Evolutionary conservation across 2,329 filamentous ascomycete species (phyloP).

Genomic region (Orbilia blumenaviensis): DNA sequence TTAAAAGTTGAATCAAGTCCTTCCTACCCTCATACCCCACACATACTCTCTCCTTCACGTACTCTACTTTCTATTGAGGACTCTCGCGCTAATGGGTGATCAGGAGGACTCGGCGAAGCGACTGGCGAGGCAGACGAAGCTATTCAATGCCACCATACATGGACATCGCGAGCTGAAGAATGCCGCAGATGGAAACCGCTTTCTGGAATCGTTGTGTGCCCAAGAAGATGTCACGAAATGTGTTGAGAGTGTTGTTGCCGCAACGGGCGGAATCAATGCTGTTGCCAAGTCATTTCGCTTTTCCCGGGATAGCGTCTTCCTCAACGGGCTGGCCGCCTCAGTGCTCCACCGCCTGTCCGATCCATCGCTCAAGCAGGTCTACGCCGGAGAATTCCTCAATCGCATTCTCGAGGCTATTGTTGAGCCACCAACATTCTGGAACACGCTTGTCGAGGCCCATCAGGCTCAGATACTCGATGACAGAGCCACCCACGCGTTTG

Average conservation of each 20-base stretch:
- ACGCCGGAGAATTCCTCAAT: constrained; percentile 65
- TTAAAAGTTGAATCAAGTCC: constrained; percentile 21
- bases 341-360: constrained; percentile 62
- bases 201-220: constrained; percentile 65
- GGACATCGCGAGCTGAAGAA: constrained; percentile 61
- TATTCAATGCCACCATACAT: constrained; percentile 62
- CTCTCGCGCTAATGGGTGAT: constrained; percentile 24
- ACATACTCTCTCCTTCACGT: constrained; percentile 16
- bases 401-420: constrained; percentile 64
- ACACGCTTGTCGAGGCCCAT: constrained; percentile 59
- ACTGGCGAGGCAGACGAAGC: constrained; percentile 59
- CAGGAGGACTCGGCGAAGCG: constrained; percentile 38
- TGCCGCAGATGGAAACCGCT: constrained; percentile 62
- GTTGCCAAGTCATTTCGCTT: constrained; percentile 63
- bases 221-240: constrained; percentile 62
- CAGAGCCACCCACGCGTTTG: constrained; percentile 61
- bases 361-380: constrained; percentile 64
- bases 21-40: constrained; percentile 15
- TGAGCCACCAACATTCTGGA: constrained; percentile 68
- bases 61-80: constrained; percentile 14
- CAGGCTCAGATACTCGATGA: constrained; percentile 59
- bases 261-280: constrained; percentile 59
- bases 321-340: constrained; percentile 61
- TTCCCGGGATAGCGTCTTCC: constrained; percentile 62
- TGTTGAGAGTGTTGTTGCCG: constrained; percentile 62